phyloP scores from a whole-genome alignment of 352 stramenopile species.

The Sclerospora graminicola region DNA sequence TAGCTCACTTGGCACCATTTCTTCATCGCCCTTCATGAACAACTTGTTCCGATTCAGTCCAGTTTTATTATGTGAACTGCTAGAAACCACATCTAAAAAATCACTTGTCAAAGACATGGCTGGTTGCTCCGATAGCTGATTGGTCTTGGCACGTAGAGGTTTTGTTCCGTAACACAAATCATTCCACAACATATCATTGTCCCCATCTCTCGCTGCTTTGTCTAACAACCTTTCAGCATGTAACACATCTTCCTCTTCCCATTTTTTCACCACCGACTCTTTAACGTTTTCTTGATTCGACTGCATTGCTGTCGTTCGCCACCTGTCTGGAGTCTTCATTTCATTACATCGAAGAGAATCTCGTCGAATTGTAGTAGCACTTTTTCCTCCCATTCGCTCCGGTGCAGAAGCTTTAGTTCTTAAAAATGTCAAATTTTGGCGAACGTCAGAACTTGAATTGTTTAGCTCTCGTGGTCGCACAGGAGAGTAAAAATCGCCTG shows the following conservation, averaged over 20 bases:
- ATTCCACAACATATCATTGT: slow-evolving; percentile 27
- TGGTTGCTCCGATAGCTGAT: slow-evolving; percentile 6
- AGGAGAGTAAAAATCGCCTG: slow-evolving; percentile 26
- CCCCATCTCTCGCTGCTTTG: slow-evolving; percentile 14
- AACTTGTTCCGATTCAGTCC: background rate
- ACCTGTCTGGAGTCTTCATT: slow-evolving; percentile 23
- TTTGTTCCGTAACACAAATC: slow-evolving; percentile 28
- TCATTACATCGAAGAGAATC: slow-evolving; percentile 11
- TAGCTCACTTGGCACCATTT: slow-evolving; percentile 7
- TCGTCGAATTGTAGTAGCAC: slow-evolving; percentile 1
- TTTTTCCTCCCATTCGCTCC: slow-evolving; percentile 1
- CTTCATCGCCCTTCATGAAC: background rate
- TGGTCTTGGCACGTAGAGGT: slow-evolving; percentile 7
- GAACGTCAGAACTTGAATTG: slow-evolving; percentile 7
- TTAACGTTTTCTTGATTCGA: slow-evolving; percentile 18
- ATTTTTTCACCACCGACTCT: slow-evolving; percentile 8
- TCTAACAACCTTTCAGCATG: slow-evolving; percentile 21
- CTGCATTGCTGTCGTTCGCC: slow-evolving; percentile 18
- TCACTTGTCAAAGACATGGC: background rate
- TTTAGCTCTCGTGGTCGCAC: slow-evolving; percentile 16
- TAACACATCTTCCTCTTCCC: slow-evolving; percentile 14
- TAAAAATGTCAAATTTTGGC: slow-evolving; percentile 14
- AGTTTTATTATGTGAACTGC: background rate
- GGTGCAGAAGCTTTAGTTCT: slow-evolving; percentile 13
- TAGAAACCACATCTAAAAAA: background rate